Percentiles rank a stretch among this genome's conserved stretches.
Evolutionary conservation across 106 monocot species (phyloP).

Genomic region (Xerophyta viscosa): DNA sequence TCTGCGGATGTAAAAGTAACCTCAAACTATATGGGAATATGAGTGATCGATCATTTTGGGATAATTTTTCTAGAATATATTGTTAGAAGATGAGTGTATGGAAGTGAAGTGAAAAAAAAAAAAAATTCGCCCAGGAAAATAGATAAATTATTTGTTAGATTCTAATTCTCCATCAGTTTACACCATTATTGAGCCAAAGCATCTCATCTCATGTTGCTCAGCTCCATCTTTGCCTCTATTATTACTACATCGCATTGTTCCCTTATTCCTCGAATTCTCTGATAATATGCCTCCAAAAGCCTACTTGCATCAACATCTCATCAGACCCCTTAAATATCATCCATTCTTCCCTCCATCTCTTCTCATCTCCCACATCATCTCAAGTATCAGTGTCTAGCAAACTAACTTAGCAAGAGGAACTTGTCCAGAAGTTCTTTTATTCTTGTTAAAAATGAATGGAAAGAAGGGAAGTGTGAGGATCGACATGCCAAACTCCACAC

Average conservation of each 20-base stretch:
- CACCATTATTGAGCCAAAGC: slow-evolving; percentile 28
- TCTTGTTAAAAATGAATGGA: slow-evolving; percentile 16
- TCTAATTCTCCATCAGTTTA: slow-evolving; percentile 22
- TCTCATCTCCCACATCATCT: not conserved
- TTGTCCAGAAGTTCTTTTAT: too few species aligned
- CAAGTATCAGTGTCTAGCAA: too few species aligned
- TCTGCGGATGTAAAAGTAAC: too few species aligned
- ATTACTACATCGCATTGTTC: slow-evolving; percentile 6
- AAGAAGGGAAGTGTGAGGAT: slow-evolving; percentile 21
- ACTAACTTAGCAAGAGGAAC: too few species aligned
- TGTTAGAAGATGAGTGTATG: too few species aligned
- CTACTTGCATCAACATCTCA: slow-evolving; percentile 16
- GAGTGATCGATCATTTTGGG: too few species aligned
- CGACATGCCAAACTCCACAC: slow-evolving; percentile 2
- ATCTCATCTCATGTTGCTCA: slow-evolving; percentile 3
- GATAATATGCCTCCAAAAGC: not conserved
- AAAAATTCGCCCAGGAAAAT: too few species aligned
- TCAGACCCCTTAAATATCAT: slow-evolving; percentile 13
- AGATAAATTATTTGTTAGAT: slow-evolving; percentile 3
- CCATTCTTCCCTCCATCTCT: slow-evolving; percentile 1
- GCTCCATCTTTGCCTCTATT: slow-evolving; percentile 24
- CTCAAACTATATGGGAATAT: too few species aligned
- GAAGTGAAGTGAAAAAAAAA: too few species aligned
- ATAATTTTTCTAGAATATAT: too few species aligned
- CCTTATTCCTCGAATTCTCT: slow-evolving; percentile 15